Base-by-base conservation (phyloP, 441 rosid genomes). In the Gossypium davidsonii region DNA sequence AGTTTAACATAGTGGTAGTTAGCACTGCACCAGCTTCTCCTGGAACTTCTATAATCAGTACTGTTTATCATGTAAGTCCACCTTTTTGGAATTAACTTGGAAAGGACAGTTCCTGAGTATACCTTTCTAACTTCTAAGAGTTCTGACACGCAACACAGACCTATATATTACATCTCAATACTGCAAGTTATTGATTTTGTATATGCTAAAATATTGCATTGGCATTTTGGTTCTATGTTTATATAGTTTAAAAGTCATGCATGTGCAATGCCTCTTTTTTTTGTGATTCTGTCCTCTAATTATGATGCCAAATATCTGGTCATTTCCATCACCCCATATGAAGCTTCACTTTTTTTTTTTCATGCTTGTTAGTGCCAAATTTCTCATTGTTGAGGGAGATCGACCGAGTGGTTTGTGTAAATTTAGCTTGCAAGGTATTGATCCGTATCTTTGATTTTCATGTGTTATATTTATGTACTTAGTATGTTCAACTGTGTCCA, bases 391-490 rank as follows among this genome's bases (percentile, higher is more conserved):
- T 93, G 76, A 86, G 88, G 75, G 96, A 89, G 80, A 84, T 93
- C 75, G 82, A 80, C 75, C 84, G 81, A 76, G 87, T 86, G 26
- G 78, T 77, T 70, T 56, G 25, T 46, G 75, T 78, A 44, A 78
- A 89, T 87, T 79, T 91, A 73, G 72, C 70, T 73, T 88, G 93
- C 76, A 86, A 85, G 96, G 97, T 90, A 77, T 73, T 64, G 20
- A 60, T 71, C 8, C 42, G 58, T 48, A 2, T 66, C 1, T 71
- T 28, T 31, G 14, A 48, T 21, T 37, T 37, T 26, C 39, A n/a
- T 66, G 44, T 55, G 56, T 8, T 63, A 23, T 39, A 15, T 51
- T 25, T 76, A 51, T 39, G 15, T 17, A 12, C 6, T 18, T 46
- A 55, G 49, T 46, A 14, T 60, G 17, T 53, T 62, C 8, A 59